Conservation (phyloP, 148 eudicot genomes). For the Polygonum aviculare region DNA sequence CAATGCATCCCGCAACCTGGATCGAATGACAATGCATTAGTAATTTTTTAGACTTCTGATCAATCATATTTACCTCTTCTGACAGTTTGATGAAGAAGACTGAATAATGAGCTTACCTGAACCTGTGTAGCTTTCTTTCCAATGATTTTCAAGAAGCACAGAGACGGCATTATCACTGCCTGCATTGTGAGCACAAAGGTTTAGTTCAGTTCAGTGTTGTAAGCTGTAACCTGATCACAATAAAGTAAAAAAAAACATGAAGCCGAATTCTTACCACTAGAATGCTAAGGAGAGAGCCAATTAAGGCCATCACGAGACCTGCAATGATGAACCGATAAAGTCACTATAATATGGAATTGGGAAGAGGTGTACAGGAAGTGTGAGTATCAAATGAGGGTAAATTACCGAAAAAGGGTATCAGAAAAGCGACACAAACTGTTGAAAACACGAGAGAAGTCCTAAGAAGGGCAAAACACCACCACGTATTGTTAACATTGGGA, state of each 20-base stretch:
- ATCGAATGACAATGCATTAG: neutral
- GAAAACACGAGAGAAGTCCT: conserved; percentile 55
- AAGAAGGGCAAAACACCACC: conserved; percentile 43
- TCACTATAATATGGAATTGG: neutral
- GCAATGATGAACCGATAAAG: conserved; percentile 14
- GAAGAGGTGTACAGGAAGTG: neutral
- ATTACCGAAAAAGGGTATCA: conserved; percentile 63
- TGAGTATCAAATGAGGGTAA: neutral
- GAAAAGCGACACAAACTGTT: conserved; percentile 54
- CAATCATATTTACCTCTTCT: too few relatives aligned
- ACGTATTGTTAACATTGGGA: conserved; percentile 17
- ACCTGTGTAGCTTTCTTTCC: conserved; percentile 50
- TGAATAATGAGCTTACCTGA: conserved; percentile 34
- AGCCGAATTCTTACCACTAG: conserved; percentile 42
- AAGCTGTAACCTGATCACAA: neutral
- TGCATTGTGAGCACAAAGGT: conserved; percentile 14
- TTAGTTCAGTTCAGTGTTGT: neutral
- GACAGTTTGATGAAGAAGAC: neutral
- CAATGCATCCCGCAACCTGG: conserved; percentile 40
- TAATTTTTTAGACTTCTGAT: too few relatives aligned
- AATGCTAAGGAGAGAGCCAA: conserved; percentile 59
- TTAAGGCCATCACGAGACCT: conserved; percentile 75
- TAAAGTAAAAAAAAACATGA: neutral
- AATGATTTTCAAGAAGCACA: conserved; percentile 55
- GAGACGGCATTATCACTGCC: conserved; percentile 67